Evolutionary conservation across 768 basidiomycete genomes (phyloP).

Genomic region (Phaffia tasmanica): DNA sequence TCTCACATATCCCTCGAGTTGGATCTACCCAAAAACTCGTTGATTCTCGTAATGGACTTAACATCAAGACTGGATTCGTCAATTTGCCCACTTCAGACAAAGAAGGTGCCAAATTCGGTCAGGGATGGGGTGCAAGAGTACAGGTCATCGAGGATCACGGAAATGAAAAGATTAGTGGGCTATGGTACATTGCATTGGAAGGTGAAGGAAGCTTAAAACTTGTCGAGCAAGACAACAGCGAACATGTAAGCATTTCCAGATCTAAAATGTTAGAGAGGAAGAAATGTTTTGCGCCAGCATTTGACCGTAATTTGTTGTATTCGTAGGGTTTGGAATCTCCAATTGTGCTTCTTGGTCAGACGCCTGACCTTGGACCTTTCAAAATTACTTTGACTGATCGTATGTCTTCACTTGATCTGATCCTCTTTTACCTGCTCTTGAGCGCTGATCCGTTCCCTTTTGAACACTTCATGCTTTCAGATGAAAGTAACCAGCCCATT

Average conservation of each 20-base stretch:
- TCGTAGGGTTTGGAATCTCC: constrained; percentile 61
- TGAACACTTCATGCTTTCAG: constrained; percentile 37
- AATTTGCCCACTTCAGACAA: constrained; percentile 40
- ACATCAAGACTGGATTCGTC: constrained; percentile 70
- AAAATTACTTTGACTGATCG: constrained; percentile 67
- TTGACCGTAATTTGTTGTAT: neutral
- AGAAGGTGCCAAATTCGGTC: neutral
- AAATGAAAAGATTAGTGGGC: constrained; percentile 60
- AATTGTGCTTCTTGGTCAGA: constrained; percentile 57
- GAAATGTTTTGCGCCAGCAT: neutral
- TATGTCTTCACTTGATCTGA: constrained; percentile 34
- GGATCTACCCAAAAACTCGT: constrained; percentile 75
- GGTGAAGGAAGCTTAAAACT: constrained; percentile 72
- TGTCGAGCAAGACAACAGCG: constrained; percentile 52
- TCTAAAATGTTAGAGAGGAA: neutral
- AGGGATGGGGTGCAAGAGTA: constrained; percentile 22
- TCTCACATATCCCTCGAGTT: constrained; percentile 70
- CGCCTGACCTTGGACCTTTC: constrained; percentile 74
- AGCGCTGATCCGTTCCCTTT: neutral
- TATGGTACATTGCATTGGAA: constrained; percentile 82
- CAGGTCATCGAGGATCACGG: constrained; percentile 51
- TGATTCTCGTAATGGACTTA: constrained; percentile 71
- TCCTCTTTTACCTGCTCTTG: neutral
- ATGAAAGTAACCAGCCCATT: constrained; percentile 49
- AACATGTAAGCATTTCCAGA: constrained; percentile 48